Evolutionary conservation across 2,329 filamentous ascomycete genomes (phyloP), one percentile per base, ranked within the genome.

Genomic region (Pseudogymnoascus destructans): DNA sequence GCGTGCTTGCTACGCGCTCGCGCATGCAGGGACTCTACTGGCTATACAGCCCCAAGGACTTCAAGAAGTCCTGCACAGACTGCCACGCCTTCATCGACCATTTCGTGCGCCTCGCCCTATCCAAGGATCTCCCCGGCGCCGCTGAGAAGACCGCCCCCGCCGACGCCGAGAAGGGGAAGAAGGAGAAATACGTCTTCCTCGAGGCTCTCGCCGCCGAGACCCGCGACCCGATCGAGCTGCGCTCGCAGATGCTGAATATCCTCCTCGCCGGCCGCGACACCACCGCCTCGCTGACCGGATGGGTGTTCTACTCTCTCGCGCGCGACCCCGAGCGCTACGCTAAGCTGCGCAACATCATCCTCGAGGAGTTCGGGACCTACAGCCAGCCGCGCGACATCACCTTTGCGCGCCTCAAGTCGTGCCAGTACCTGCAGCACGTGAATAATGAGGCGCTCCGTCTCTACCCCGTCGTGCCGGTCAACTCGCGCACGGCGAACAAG

Each of bases 231-330:
- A 71, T 64, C 2, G 72, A 74, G 30, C 68, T 81, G 10, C 70
- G 77, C 5, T 75, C 76, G 60, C 77, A 82, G 63, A 67, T 78
- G 5, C 67, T 80, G 21, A 73, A 75, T 58, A 76, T 82, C 58
- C 75, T 83, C 38, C 70, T 81, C 1, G 81, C 79, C 0, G 80
- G 80, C 1, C 73, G 80, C 8, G 81, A 84, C 61, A 83, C 80
- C 0, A 82, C 79, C 0, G 78, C 78, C 1, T 73, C 71, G 23
- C 72, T 77, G 3, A 67, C 83, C 1, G 73, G 74, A 8, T 79
- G 75, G 74, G 66, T 73, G 13, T 73, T 79, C 57, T 71, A 71
- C 60, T 66, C 68, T n/a, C 65, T 79, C 11, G 67, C 74, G 1
- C 70, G 72, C 25, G 66, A 77, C 60, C 70, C 69, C 1, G 62